A percentile compares a stretch with the other conserved stretches of the same genome.
phyloP scores from a whole-genome alignment of 768 basidiomycete genomes.

The Macrolepiota dolichaula region DNA sequence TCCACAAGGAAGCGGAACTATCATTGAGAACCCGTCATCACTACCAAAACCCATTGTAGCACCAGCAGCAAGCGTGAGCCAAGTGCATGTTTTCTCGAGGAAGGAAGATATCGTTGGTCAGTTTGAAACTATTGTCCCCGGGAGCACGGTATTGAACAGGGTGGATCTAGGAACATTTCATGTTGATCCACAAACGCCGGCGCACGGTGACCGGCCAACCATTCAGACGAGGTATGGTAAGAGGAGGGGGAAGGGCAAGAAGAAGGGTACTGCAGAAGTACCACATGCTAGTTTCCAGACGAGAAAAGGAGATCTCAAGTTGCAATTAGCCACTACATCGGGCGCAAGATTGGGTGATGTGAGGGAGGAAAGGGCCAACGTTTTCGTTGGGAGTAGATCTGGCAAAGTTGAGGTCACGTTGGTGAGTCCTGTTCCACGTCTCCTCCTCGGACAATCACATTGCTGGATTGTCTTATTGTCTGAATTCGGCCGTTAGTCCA shows the following conservation, averaged over 20 bases:
- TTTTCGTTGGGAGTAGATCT: conserved; percentile 31
- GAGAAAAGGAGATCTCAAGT: conserved; percentile 33
- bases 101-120: conserved; percentile 30
- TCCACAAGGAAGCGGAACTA: background rate
- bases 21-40: background rate
- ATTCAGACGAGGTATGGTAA: conserved; percentile 11
- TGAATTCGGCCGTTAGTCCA: background rate
- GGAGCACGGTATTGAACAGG: no score
- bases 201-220: conserved; percentile 19
- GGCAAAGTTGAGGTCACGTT: conserved; percentile 39
- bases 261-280: conserved; percentile 20
- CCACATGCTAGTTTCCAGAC: conserved; percentile 41
- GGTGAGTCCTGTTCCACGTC: conserved; percentile 21
- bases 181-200: conserved; percentile 34
- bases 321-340: conserved; percentile 33
- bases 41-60: background rate
- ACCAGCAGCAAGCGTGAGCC: conserved; percentile 23
- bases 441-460: background rate
- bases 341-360: conserved; percentile 25
- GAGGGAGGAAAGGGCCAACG: conserved; percentile 26
- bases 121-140: background rate
- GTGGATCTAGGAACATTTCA: conserved; percentile 33
- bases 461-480: background rate
- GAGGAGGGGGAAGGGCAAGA: conserved; percentile 19
- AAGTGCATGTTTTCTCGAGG: conserved; percentile 28